These are phyloP conservation scores for Oryza meyeriana DNA, from an alignment of 176 grass and related monocot species.

Conservation along the genomic window DNA sequence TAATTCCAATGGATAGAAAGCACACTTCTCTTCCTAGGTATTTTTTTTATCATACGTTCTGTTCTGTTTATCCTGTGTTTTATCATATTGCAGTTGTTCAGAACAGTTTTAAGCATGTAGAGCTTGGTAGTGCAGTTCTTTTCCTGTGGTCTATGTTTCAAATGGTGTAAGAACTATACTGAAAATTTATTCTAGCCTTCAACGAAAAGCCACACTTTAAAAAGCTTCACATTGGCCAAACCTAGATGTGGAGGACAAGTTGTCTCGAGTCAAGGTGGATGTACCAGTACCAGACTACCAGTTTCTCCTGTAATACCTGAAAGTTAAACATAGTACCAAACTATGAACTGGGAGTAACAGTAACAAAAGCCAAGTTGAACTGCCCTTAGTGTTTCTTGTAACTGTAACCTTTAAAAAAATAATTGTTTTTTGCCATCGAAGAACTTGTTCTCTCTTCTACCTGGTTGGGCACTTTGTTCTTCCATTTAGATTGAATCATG, in stretches of 20 bases:
- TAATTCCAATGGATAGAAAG: conserved; percentile 79
- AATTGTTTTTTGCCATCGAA: background rate
- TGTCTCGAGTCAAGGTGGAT: conserved; percentile 2
- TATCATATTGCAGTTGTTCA: background rate
- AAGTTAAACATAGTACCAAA: background rate
- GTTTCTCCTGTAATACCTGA: background rate
- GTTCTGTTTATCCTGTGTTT: conserved; percentile 10
- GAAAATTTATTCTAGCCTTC: background rate
- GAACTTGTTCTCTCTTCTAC: conserved; percentile 1
- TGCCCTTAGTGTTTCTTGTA: background rate
- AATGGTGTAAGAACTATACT: background rate
- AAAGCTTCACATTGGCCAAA: background rate
- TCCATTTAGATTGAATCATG: background rate
- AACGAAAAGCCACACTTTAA: background rate
- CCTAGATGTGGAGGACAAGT: background rate
- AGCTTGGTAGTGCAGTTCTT: background rate
- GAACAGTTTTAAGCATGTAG: background rate
- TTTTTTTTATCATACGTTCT: conserved; percentile 7
- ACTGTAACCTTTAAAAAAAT: background rate
- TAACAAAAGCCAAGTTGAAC: background rate
- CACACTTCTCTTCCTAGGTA: conserved; percentile 98
- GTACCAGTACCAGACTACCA: background rate
- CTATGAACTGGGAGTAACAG: background rate
- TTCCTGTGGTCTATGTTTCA: background rate
- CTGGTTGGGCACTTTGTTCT: background rate